Evolutionary conservation across 208 protist genomes (phyloP).

Genomic region (Leishmania mexicana): DNA sequence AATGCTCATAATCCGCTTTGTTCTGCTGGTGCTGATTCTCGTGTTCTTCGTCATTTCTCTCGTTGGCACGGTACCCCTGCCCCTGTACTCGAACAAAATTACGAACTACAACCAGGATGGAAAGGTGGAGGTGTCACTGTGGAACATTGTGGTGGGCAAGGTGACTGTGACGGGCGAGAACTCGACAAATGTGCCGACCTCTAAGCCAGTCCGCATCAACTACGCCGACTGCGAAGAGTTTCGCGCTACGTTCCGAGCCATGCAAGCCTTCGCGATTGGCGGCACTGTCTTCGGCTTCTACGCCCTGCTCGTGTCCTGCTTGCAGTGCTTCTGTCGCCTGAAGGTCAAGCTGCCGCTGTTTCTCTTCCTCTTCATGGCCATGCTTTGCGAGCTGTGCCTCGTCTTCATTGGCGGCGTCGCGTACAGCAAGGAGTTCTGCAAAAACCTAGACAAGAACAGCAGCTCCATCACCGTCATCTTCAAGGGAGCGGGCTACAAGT

Average conservation of each 20-base stretch:
- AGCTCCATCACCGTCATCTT: constrained; percentile 41
- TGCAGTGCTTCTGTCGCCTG: constrained; percentile 46
- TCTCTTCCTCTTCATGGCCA: constrained; percentile 45
- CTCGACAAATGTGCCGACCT: constrained; percentile 16
- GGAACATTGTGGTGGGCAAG: constrained; percentile 27
- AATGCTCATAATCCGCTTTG: constrained; percentile 39
- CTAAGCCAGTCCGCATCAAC: constrained; percentile 45
- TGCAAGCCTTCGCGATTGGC: constrained; percentile 48
- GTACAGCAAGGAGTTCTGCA: constrained; percentile 43
- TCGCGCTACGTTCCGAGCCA: constrained; percentile 38
- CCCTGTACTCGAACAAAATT: constrained; percentile 38
- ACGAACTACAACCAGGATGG: constrained; percentile 31
- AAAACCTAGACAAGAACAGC: constrained; percentile 15
- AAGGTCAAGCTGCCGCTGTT: constrained; percentile 60
- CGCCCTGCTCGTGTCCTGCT: constrained; percentile 37
- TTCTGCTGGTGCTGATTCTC: constrained; percentile 36
- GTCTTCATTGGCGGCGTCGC: constrained; percentile 35
- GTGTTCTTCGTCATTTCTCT: constrained; percentile 42
- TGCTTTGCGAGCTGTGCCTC: constrained; percentile 35
- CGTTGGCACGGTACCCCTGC: constrained; percentile 42
- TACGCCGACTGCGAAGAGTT: constrained; percentile 45
- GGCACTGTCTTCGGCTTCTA: constrained; percentile 52
- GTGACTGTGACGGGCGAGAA: constrained; percentile 21
- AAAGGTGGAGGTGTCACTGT: constrained; percentile 40
- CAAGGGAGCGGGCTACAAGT: constrained; percentile 50